Base-by-base conservation (phyloP, 2,329 filamentous ascomycete species). In the Daldinia sp. region DNA sequence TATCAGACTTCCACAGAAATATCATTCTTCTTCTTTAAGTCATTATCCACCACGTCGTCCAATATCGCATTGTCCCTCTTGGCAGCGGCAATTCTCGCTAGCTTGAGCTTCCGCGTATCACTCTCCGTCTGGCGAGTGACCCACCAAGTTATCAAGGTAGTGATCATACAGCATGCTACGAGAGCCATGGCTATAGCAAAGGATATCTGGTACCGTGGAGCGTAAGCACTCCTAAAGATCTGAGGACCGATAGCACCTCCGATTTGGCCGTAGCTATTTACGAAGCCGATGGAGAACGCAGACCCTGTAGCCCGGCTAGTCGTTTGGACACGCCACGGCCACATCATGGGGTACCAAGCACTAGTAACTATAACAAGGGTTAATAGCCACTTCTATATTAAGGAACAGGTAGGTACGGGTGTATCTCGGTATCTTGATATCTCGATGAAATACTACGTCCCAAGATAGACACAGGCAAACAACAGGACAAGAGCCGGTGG, bases 291-390 rank as follows among this genome's bases (percentile, higher is more conserved):
- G 1, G 79, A 77, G 68, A 83, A 83, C 0, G 81, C 81, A 0
- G 81, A 82, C 0, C 81, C 81, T 0, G 81, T 83, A 1, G 81
- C 78, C 2, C 79, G 66, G 43, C 73, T 75, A 0, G 78, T 82
- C 2, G 80, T 82, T 70, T 81, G 81, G 0, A 82, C 80, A 3
- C 81, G 77, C 81, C 81, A 83, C 9, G 81, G 81, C 82, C 82
- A 82, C 81, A 83, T 83, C 60, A 82, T 75, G 0, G 81, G 79
- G 63, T 76, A 84, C 77, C 80, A 82, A 1, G 77, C 76, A 2
- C 75, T 72, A 0, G 79, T 76, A 9, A 81, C 74, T 45, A n/a
- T 43, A 45, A 45, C 39, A 21, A 8, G 7, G 9, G 39, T 45
- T 9, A 45, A 27, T 15, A 27, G 15, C 15, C 27, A 15, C 11